Conservation (phyloP, 441 rosid species). For the Jatropha podagrica region DNA sequence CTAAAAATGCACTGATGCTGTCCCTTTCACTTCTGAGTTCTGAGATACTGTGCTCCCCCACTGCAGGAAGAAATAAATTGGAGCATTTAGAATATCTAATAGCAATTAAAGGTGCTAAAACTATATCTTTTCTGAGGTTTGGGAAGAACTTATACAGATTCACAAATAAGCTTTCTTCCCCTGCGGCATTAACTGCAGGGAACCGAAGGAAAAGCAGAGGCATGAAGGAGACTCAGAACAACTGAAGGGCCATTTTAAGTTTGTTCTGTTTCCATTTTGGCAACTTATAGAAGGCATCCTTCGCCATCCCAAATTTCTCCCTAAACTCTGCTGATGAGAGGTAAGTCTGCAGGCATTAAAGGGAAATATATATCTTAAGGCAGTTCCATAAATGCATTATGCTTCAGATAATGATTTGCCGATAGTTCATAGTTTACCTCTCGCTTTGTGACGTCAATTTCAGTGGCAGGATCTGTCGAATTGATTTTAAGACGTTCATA, state of each 20-base stretch:
- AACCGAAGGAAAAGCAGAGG: conserved; percentile 27
- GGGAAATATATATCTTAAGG: conserved; percentile 22
- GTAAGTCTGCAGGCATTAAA: conserved; percentile 63
- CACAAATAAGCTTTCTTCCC: conserved; percentile 38
- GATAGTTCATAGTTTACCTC: conserved; percentile 44
- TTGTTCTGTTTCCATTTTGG: conserved; percentile 99
- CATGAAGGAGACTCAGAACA: conserved; percentile 55
- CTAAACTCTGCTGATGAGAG: conserved; percentile 70
- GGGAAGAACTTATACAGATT: conserved; percentile 29
- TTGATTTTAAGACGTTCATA: conserved; percentile 71
- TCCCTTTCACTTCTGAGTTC: conserved; percentile 53
- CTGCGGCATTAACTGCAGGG: conserved; percentile 33
- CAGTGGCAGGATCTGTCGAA: conserved; percentile 67
- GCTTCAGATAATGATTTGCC: conserved; percentile 1
- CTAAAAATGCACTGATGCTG: conserved; percentile 79
- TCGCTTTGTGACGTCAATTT: conserved; percentile 87
- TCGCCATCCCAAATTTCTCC: conserved; percentile 94
- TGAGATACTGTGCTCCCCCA: conserved; percentile 30
- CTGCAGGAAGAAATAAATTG: conserved; percentile 32
- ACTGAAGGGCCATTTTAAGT: conserved; percentile 78
- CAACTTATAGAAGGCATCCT: conserved; percentile 73
- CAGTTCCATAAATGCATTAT: background rate
- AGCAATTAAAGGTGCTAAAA: conserved; percentile 10
- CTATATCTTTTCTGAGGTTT: background rate
- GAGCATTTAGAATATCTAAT: conserved; percentile 11